phyloP scores from a whole-genome alignment of 768 basidiomycete species.

The Lepiota brunneoincarnata region DNA sequence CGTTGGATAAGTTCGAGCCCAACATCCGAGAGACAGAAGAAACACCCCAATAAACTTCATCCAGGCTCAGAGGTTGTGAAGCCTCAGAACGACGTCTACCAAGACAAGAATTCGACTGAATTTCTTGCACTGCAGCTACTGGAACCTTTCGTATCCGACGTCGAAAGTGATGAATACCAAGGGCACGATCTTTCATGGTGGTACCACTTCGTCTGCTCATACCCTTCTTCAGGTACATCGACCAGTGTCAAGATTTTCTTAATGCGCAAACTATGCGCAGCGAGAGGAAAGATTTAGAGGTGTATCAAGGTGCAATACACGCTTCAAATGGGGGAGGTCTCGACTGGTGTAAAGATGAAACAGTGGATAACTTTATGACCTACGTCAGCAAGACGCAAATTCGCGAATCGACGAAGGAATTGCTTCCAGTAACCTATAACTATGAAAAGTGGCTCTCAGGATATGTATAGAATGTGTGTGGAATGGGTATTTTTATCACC shows the following conservation, averaged over 20 bases:
- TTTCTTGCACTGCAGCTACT: conserved; percentile 55
- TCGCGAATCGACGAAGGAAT: conserved; percentile 72
- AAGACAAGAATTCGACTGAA: conserved; percentile 53
- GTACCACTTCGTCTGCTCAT: neutral
- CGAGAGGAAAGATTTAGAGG: conserved; percentile 56
- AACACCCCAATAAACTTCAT: conserved; percentile 34
- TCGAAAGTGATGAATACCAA: conserved; percentile 71
- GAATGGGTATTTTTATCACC: too few species aligned
- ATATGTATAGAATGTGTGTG: neutral
- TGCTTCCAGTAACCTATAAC: conserved; percentile 55
- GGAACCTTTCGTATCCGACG: conserved; percentile 58
- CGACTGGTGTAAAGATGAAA: conserved; percentile 35
- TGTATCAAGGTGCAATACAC: conserved; percentile 52
- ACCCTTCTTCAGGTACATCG: conserved; percentile 54
- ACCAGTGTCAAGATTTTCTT: conserved; percentile 66
- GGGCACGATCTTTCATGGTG: conserved; percentile 38
- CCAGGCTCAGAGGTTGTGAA: conserved; percentile 30
- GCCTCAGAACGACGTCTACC: conserved; percentile 24
- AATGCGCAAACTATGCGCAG: conserved; percentile 51
- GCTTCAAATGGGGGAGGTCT: conserved; percentile 39
- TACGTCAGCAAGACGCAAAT: conserved; percentile 38
- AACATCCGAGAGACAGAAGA: conserved; percentile 34
- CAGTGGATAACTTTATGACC: conserved; percentile 43
- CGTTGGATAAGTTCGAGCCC: conserved; percentile 70
- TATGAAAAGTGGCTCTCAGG: conserved; percentile 42